phyloP scores from a whole-genome alignment of 2,329 filamentous ascomycete species.

The Sporothrix phasma region DNA sequence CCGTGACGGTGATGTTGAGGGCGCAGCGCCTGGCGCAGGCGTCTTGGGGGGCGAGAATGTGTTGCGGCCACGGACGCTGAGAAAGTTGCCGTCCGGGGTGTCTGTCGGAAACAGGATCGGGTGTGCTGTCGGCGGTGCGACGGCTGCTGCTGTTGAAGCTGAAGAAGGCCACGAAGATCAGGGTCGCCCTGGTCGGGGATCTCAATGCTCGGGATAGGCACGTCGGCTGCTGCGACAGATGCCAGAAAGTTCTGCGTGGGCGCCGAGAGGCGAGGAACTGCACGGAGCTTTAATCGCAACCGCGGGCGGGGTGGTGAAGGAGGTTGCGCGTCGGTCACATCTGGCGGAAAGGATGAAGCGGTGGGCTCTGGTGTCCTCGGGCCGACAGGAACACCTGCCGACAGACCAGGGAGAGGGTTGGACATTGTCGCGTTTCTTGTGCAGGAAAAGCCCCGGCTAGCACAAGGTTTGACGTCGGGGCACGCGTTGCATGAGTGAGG shows the following conservation, averaged over 20 bases:
- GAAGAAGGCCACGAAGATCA: neutral
- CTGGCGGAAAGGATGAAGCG: conserved; percentile 21
- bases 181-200: conserved; percentile 34
- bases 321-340: conserved; percentile 28
- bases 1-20: conserved; percentile 35
- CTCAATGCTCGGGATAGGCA: conserved; percentile 56
- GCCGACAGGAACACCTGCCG: conserved; percentile 34
- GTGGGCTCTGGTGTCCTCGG: conserved; percentile 45
- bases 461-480: neutral
- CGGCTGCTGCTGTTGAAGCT: neutral
- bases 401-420: conserved; percentile 35
- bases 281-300: conserved; percentile 46
- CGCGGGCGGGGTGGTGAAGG: conserved; percentile 44
- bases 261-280: conserved; percentile 39
- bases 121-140: neutral
- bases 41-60: conserved; percentile 50
- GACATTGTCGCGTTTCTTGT: conserved; percentile 29
- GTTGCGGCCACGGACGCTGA: conserved; percentile 29
- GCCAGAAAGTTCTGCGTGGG: conserved; percentile 58
- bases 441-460: neutral
- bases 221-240: conserved; percentile 54
- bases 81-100: conserved; percentile 21
- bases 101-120: conserved; percentile 14
- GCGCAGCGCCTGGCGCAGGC: conserved; percentile 39
- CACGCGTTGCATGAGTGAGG: conserved; percentile 6